Conservation (phyloP, 352 stramenopile genomes). For the Phytophthora fragariae region DNA sequence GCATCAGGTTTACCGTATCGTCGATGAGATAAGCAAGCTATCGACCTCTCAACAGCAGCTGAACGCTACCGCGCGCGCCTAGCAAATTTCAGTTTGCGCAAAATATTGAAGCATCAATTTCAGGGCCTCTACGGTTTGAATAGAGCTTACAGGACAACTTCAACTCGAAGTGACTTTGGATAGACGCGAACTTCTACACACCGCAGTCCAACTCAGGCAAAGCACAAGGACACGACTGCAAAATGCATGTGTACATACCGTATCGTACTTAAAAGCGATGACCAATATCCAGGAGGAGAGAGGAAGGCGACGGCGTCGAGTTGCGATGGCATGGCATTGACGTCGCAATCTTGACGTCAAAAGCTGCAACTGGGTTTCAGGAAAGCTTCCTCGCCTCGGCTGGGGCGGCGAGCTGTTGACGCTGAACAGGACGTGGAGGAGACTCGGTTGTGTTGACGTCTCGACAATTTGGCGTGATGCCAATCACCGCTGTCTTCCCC, state of each 20-base stretch:
- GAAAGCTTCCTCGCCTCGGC: constrained; percentile 16
- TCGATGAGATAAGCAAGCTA: background rate
- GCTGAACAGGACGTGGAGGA: constrained; percentile 16
- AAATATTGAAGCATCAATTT: constrained; percentile 1
- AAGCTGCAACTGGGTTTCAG: constrained; percentile 26
- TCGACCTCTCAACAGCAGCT: background rate
- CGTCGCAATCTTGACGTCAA: background rate
- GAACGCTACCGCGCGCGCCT: background rate
- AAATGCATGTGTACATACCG: background rate
- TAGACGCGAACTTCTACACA: constrained; percentile 12
- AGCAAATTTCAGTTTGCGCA: constrained; percentile 15
- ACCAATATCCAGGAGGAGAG: constrained; percentile 13
- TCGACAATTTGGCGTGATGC: constrained; percentile 20
- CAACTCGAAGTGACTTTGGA: constrained; percentile 36
- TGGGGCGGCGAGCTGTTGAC: constrained; percentile 12
- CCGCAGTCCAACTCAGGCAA: constrained; percentile 7
- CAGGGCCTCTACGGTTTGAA: constrained; percentile 7
- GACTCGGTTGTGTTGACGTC: constrained; percentile 27
- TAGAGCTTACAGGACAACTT: constrained; percentile 32
- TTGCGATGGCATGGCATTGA: constrained; percentile 1
- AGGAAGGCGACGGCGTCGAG: constrained; percentile 7
- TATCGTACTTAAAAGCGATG: background rate
- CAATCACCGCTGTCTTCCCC: constrained; percentile 19
- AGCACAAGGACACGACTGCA: constrained; percentile 8
- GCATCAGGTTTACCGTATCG: background rate